Evolutionary conservation across 768 basidiomycete genomes (phyloP), one percentile per base, ranked within the genome.

Genomic region (Rubroboletus pulcherrimus): DNA sequence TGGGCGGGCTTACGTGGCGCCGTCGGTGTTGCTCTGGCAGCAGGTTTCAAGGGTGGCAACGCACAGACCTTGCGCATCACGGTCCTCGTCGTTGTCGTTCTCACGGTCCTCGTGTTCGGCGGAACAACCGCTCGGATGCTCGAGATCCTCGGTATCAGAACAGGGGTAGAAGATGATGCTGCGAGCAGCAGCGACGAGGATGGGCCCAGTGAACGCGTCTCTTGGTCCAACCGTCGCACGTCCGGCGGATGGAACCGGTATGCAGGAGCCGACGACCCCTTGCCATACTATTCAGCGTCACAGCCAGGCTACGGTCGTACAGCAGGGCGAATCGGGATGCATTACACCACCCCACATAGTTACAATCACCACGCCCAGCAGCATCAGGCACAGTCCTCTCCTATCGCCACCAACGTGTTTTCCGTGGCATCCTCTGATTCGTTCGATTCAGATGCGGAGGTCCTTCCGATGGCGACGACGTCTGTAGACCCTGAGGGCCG

Each of bases 71-170:
- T 99, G 49, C 79, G 94, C 34, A 97, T 87, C 44, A 98, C 97
- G 0, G 94, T 98, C 21, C 84, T 99, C 29, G 87, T 97, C 19
- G 93, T 97, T 10, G 96, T 98, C 26, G 93, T 99, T 41, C 77
- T 98, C 50, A 97, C 96, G 1, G 94, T 98, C 34, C 73, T 98
- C 52, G 74, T 97, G 35, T 98, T 99, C 62, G 97, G 97, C 0
- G 96, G 97, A 3, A 98, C 97, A n/a, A 96, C 96, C 0, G 85
- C 91, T 12, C 80, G 93, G 47, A 98, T 99, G 97, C 78, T 99
- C 30, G 96, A 98, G 66, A 85, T 98, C 9, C 79, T 98, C n/a
- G 96, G 97, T 0, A 97, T 99, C 59, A 77, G 92, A 11, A 95
- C 92, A 0, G 95, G 95, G 0, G 91, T 99, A 0, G 94, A 96